Evolutionary conservation across 371 early-diverging fungal species (phyloP), one percentile per base, ranked within the genome.

Genomic region (Apophysomyces sp.): DNA sequence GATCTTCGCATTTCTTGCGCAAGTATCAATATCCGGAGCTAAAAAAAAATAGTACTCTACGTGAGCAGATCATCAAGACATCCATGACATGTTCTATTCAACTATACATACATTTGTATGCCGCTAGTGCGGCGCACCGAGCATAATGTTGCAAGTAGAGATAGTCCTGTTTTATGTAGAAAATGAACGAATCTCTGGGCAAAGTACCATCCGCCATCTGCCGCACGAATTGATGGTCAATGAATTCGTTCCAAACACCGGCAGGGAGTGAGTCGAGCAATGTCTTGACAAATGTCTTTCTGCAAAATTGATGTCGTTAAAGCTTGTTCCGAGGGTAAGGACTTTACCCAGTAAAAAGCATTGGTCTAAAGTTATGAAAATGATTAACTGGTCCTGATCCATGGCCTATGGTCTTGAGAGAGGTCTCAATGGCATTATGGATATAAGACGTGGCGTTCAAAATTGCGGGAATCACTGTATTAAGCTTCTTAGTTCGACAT

Each of bases 131-230:
- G 41, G 89, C 85, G 11, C 84, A 83, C 1, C 92, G 82, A 4
- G 94, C 93, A 73, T 91, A 94, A 51, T 91, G 90, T 61, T 86
- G 82, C 55, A 93, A 63, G 69, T 89, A 93, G 29, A 91, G 70
- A 63, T 92, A 93, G 71, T 94, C 94, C 63, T 94, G 94, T 61
- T 87, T 84, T 55, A 94, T 83, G 66, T 88, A 94, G 66, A 88
- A 84, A 21, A 82, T 78, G 68, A 94, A 94, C 16, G 71, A 78
- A 56, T 86, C 85, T n/a, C 67, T 63, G 18, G 86, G 83, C 52
- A 94, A 72, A 0, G 92, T 88, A 16, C 92, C 94, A 62, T 90
- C 86, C 2, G 83, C 90, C 52, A 92, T 83, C 0, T 85, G 83
- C 24, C 68, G 81, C 1, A 94, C 94, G 81, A 94, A 93, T 9